Evolutionary conservation across 225 moss, liverwort and hornwort species (phyloP).

Genomic region (Sphagnum contortum): DNA sequence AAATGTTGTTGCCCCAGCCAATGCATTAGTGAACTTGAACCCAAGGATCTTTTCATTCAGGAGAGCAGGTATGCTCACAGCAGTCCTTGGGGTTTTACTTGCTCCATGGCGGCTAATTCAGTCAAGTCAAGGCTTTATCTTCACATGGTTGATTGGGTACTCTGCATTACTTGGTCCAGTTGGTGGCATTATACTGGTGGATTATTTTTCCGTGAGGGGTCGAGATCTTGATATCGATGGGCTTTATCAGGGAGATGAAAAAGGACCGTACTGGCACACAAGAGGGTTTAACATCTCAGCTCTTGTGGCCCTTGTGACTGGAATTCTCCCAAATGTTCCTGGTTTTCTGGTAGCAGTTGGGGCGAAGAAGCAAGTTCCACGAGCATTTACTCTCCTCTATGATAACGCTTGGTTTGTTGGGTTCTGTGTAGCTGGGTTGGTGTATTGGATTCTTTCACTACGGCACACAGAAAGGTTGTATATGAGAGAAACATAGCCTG

Average conservation of each 20-base stretch:
- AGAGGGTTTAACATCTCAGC: conserved; percentile 66
- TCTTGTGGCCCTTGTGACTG: conserved; percentile 50
- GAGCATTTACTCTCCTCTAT: conserved; percentile 39
- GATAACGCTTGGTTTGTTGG: conserved; percentile 88
- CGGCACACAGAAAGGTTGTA: conserved; percentile 10
- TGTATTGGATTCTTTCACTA: conserved; percentile 40
- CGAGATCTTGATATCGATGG: conserved; percentile 44
- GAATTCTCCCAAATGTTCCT: conserved; percentile 62
- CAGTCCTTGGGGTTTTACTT: conserved; percentile 52
- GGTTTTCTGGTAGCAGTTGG: conserved; percentile 57
- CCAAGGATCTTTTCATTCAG: conserved; percentile 59
- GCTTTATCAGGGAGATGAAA: conserved; percentile 42
- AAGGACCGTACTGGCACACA: conserved; percentile 64
- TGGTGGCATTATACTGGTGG: conserved; percentile 72
- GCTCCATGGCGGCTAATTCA: conserved; percentile 87
- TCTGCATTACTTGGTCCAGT: conserved; percentile 85
- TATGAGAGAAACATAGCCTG: conserved; percentile 11
- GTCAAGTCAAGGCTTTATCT: conserved; percentile 72
- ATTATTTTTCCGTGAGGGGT: conserved; percentile 62
- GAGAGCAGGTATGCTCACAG: conserved; percentile 51
- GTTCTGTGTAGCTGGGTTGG: conserved; percentile 43
- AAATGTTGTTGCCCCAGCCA: conserved; percentile 91
- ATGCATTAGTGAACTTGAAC: conserved; percentile 70
- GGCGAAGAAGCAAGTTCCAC: conserved; percentile 26
- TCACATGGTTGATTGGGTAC: conserved; percentile 93